Evolutionary conservation across 2,329 filamentous ascomycete genomes (phyloP), one percentile per base, ranked within the genome.

Genomic region (Exophiala alcalophila): DNA sequence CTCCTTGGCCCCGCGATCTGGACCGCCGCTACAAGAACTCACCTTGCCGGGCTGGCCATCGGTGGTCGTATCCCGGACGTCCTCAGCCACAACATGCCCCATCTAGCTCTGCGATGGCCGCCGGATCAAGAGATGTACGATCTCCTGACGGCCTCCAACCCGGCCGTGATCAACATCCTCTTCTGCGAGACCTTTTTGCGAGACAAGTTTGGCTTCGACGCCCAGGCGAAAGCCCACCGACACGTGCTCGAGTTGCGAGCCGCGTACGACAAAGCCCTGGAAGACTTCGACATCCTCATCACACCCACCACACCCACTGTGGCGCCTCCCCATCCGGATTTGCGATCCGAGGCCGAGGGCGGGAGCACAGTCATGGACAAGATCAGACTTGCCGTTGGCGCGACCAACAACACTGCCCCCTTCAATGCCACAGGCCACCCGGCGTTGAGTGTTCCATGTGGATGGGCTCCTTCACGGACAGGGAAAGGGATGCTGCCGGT

Each of bases 391-490:
- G 65, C 68, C 2, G 64, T 76, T 26, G 70, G 70, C 2, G 64
- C 68, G 7, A 68, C 66, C 6, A 59, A 64, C 44, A 73, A 71
- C 40, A 69, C 71, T 0, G 64, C 62, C 21, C 65, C 67, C 3
- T 76, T 76, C 53, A 74, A 76, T 58, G 55, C 69, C 4, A 74
- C 71, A 1, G 72, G 72, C 0, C 72, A 76, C 58, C 72, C 71
- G 3, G 72, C 64, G 0, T 55, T 76, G 56, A 66, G 61, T 25
- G 68, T 77, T 44, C 72, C 72, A 4, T 66, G 65, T 24, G 57
- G 69, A 11, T 67, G 71, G 52, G 60, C 69, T 2, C 61, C 63
- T 20, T 30, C 43, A 28, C 40, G 40, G 15, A 44, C 27, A 23
- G 65, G 69, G 8, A 39, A 55, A 5, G 50, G 54, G 0, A 64